Conservation (phyloP, 164 flowering plant genomes). For the Tetrastigma voinierianum region DNA sequence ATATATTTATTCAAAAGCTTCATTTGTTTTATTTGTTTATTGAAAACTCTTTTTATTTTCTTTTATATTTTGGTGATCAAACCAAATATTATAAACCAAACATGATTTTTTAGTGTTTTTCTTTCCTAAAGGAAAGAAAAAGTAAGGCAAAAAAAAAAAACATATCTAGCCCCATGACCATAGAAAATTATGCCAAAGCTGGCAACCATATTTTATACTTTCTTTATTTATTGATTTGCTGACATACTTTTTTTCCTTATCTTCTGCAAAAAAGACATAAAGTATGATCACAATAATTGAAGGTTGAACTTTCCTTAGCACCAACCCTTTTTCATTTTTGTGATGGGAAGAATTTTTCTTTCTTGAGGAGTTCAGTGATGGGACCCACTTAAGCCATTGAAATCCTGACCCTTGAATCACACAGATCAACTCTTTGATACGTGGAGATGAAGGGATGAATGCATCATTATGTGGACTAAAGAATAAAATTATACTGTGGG, state of each 20-base stretch:
- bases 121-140: too few species aligned
- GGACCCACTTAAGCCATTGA: neutral
- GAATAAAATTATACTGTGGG: too few species aligned
- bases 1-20: too few species aligned
- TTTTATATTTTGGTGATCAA: too few species aligned
- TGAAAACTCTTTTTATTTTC: too few species aligned
- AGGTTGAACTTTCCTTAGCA: conserved; percentile 6
- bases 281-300: neutral
- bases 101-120: too few species aligned
- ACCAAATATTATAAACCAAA: too few species aligned
- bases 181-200: conserved; percentile 16
- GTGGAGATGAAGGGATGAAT: too few species aligned
- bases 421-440: too few species aligned
- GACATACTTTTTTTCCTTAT: neutral
- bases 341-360: neutral
- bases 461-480: too few species aligned
- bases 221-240: too few species aligned
- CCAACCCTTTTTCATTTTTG: neutral
- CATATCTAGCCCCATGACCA: conserved; percentile 6
- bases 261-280: conserved; percentile 16
- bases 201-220: conserved; percentile 12
- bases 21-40: too few species aligned
- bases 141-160: neutral
- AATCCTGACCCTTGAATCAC: neutral
- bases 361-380: neutral